Evolutionary conservation across 768 basidiomycete genomes (phyloP).

Genomic region (Tulasnella sp.): DNA sequence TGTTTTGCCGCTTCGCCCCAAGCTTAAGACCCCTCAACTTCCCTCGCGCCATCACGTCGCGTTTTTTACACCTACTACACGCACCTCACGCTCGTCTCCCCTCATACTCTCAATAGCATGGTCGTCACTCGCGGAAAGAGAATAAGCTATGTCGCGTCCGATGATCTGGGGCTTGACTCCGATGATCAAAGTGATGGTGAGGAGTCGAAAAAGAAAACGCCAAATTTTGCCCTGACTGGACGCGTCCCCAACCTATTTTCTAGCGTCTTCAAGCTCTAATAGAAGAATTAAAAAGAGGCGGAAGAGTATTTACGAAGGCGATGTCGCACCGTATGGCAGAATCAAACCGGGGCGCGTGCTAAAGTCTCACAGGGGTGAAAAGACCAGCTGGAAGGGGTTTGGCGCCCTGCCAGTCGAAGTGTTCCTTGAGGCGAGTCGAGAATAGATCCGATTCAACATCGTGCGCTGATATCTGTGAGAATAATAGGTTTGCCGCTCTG

Average conservation of each 20-base stretch:
- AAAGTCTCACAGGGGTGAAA: background rate
- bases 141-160: background rate
- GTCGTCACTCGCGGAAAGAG: background rate
- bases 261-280: background rate
- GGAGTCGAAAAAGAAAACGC: background rate
- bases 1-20: too few species aligned
- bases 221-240: background rate
- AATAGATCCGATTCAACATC: background rate
- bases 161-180: background rate
- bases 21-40: too few species aligned
- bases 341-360: background rate
- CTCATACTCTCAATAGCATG: background rate
- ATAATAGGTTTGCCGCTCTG: conserved; percentile 14
- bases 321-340: background rate
- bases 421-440: conserved; percentile 29
- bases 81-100: background rate
- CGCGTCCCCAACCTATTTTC: background rate
- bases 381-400: background rate
- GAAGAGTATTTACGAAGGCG: background rate
- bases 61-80: background rate
- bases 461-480: background rate
- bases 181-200: background rate
- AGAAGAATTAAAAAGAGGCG: background rate
- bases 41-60: background rate
- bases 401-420: conserved; percentile 29